Conservation (phyloP, 2,329 filamentous ascomycete genomes). For the Hypoxylon sp. region DNA sequence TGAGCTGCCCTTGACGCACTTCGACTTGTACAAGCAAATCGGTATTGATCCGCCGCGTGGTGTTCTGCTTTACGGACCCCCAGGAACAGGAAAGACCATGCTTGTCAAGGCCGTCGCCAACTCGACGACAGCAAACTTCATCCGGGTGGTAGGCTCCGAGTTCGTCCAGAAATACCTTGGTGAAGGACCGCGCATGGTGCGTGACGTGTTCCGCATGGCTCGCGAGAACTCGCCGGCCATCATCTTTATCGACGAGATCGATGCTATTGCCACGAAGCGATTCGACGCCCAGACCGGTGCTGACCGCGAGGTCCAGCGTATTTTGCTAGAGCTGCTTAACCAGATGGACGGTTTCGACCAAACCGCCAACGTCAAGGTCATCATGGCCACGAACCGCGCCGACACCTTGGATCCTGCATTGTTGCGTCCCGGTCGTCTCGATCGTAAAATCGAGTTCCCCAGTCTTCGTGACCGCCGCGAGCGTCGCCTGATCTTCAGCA, state of each 20-base stretch:
- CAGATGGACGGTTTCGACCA: conserved; percentile 99
- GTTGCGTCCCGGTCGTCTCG: conserved; percentile 91
- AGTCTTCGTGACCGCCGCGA: conserved; percentile 91
- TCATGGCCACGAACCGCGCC: conserved; percentile 99
- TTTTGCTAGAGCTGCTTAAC: conserved; percentile 94
- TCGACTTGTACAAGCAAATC: conserved; percentile 98
- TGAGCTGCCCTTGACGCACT: conserved; percentile 94
- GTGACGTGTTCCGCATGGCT: conserved; percentile 98
- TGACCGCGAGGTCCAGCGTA: conserved; percentile 98
- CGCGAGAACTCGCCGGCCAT: conserved; percentile 97
- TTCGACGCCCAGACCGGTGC: conserved; percentile 99
- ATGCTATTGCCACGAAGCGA: conserved; percentile 98
- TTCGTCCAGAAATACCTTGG: conserved; percentile 99
- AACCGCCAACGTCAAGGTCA: conserved; percentile 98
- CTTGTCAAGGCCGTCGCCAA: conserved; percentile 97
- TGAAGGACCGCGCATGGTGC: conserved; percentile 97
- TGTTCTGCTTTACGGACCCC: conserved; percentile 94
- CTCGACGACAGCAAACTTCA: conserved; percentile 97
- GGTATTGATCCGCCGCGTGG: conserved; percentile 97
- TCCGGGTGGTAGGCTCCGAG: conserved; percentile 96
- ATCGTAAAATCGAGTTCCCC: conserved; percentile 99
- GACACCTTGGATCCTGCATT: conserved; percentile 96
- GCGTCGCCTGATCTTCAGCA: conserved; percentile 94
- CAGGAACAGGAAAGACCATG: conserved; percentile 89
- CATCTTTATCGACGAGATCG: conserved; percentile 99